A percentile compares a stretch with the other conserved stretches of the same genome.
Conservation (phyloP, 2,329 filamentous ascomycete species). For the Madurella mycetomatis region DNA sequence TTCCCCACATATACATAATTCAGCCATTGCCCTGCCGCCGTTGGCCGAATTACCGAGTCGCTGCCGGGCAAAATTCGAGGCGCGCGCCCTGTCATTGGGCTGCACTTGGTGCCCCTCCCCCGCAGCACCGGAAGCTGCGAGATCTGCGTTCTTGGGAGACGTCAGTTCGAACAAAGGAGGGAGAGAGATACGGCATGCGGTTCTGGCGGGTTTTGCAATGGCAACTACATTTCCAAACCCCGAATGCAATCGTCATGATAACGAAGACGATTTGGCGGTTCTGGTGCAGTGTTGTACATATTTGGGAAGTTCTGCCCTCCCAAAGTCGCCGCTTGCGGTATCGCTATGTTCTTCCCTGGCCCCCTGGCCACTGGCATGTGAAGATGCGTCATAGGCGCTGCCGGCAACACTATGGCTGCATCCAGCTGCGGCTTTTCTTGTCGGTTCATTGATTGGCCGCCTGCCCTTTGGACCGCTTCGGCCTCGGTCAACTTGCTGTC, state of each 20-base stretch:
- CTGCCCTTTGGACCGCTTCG: slow-evolving; percentile 11
- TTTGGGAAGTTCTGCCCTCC: too few species aligned
- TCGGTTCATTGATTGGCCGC: slow-evolving; percentile 12
- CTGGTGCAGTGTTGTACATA: too few species aligned
- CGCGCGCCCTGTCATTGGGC: slow-evolving; percentile 6
- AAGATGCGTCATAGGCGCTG: slow-evolving; percentile 14
- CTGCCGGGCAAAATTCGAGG: slow-evolving; percentile 17
- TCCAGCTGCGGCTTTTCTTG: slow-evolving; percentile 3
- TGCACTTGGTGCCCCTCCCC: slow-evolving; percentile 19
- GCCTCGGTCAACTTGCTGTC: slow-evolving; percentile 18
- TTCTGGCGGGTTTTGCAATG: too few species aligned
- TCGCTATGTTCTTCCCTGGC: too few species aligned
- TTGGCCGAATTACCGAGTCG: slow-evolving; percentile 45
- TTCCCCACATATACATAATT: slow-evolving; percentile 3
- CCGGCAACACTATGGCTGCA: not conserved
- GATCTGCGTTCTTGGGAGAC: slow-evolving; percentile 12
- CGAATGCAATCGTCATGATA: too few species aligned
- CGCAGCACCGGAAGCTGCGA: slow-evolving; percentile 9
- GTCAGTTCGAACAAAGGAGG: not conserved
- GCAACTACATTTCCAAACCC: too few species aligned
- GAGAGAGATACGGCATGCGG: not conserved
- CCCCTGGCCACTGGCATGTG: slow-evolving; percentile 9
- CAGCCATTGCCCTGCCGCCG: slow-evolving; percentile 31
- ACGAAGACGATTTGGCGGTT: too few species aligned
- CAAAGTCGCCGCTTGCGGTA: too few species aligned